Base-by-base conservation (phyloP, 345 rosid genomes). In the Hibiscus syriacus region DNA sequence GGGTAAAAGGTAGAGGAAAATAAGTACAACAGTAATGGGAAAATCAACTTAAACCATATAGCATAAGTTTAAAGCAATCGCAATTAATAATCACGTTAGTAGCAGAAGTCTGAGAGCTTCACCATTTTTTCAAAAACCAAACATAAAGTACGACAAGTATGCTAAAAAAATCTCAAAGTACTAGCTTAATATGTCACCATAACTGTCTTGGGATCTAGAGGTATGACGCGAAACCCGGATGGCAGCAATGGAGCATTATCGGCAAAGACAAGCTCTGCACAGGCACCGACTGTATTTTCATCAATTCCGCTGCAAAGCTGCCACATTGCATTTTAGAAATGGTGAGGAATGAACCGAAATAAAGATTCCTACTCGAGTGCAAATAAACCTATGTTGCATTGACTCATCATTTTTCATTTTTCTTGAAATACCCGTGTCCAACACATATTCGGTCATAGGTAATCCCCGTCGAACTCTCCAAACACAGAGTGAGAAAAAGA, bases 251-350 rank as follows among this genome's bases (percentile, higher is more conserved):
- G 96, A 74, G 96, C 97, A 76, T 90, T 97, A 80, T 93, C 96
- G n/a, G 98, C 94, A 66, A 87, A 93, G 55, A 93, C 96, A 68
- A 93, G 98, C 73, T 93, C 97, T 23, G 98, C 97, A 81, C 96
- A 90, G 34, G 92, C 85, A 67, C 92, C 94, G 66, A 90, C 82
- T 67, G 84, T 88, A 81, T 81, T 90, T 78, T 93, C 98, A 79
- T 90, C 97, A 72, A 87, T 85, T 60, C 98, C 98, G 8, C 87
- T 81, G 77, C 98, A 89, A 3, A 86, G 81, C 98, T 93, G 85
- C 67, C 55, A 34, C n/a, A 36, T 30, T 2, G 34, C 57, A 41
- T 68, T 67, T 48, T 10, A 70, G n/a, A n/a, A n/a, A n/a, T n/a
- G n/a, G 11, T 27, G 64, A 52, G 41, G 68, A 26, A 73, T 64